Conservation (phyloP, 2,329 filamentous ascomycete genomes). For the Pestalotiopsis sp. region DNA sequence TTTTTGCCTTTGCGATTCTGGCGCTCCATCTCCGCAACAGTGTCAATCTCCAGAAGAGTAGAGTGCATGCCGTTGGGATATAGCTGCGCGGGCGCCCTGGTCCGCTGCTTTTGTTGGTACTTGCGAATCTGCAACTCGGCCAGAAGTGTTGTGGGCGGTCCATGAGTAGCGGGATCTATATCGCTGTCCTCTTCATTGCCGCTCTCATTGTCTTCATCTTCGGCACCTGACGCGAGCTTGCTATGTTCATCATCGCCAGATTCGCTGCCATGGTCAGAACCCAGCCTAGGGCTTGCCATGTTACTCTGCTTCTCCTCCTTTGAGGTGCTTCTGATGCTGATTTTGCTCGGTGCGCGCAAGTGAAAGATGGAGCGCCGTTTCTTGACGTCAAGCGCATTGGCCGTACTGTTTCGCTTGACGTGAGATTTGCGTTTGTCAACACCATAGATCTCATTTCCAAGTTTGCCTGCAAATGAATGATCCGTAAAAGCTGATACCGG, state of each 20-base stretch:
- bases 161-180: conserved; percentile 59
- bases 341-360: conserved; percentile 42
- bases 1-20: conserved; percentile 73
- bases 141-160: conserved; percentile 84
- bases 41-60: conserved; percentile 87
- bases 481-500: conserved; percentile 92
- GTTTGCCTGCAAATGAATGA: conserved; percentile 77
- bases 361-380: conserved; percentile 54
- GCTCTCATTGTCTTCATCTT: conserved; percentile 40
- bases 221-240: conserved; percentile 30
- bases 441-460: conserved; percentile 77
- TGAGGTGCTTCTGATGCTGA: conserved; percentile 28
- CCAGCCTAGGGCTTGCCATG: conserved; percentile 16
- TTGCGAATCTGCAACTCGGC: conserved; percentile 93
- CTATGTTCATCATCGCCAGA: conserved; percentile 28
- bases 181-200: conserved; percentile 49
- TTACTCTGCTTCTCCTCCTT: conserved; percentile 25
- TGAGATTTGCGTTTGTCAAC: conserved; percentile 50
- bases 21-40: conserved; percentile 83
- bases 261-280: conserved; percentile 9
- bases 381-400: conserved; percentile 36
- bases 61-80: conserved; percentile 82
- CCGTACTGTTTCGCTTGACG: conserved; percentile 27
- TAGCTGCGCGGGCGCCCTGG: conserved; percentile 64
- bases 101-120: conserved; percentile 81